Conservation (phyloP, 208 protist species). For the Trypanosoma scelopori region DNA sequence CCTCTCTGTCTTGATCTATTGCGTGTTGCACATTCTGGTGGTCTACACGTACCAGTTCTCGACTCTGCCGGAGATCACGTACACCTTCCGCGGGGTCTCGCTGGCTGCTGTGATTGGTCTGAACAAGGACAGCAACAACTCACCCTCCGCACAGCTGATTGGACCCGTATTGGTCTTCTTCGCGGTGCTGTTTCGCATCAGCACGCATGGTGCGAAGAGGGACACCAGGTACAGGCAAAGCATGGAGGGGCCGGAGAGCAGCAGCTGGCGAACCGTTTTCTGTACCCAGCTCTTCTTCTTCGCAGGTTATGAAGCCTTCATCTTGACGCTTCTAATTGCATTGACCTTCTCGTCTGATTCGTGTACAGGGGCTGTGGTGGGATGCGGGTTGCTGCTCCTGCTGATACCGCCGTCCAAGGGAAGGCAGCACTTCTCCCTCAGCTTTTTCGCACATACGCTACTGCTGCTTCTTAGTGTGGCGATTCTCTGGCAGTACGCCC, state of each 20-base stretch:
- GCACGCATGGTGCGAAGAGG: constrained; percentile 13
- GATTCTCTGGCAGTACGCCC: constrained; percentile 20
- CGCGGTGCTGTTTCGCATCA: constrained; percentile 23
- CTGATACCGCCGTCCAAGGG: neutral
- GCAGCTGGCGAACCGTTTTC: constrained; percentile 19
- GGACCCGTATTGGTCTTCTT: constrained; percentile 31
- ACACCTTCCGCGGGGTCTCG: constrained; percentile 2
- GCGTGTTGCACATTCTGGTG: constrained; percentile 26
- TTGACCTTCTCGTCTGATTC: constrained; percentile 5
- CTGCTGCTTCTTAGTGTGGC: constrained; percentile 1
- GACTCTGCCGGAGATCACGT: constrained; percentile 21
- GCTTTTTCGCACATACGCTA: neutral
- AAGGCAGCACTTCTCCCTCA: constrained; percentile 12
- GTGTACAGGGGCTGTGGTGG: constrained; percentile 7
- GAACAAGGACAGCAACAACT: constrained; percentile 6
- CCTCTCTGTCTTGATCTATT: constrained; percentile 29
- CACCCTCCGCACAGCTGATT: constrained; percentile 12
- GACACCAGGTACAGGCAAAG: constrained; percentile 10
- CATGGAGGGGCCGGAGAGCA: constrained; percentile 24
- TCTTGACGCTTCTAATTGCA: constrained; percentile 23
- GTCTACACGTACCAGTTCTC: constrained; percentile 34
- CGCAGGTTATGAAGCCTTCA: constrained; percentile 21
- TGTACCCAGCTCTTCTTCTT: constrained; percentile 27
- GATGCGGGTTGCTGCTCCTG: constrained; percentile 6
- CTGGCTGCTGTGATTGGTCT: constrained; percentile 24